Percentiles rank a stretch among this genome's conserved stretches.
These are phyloP conservation scores for Saprolegnia parasitica DNA, from an alignment of 352 stramenopile genomes.

Conservation along the genomic window DNA sequence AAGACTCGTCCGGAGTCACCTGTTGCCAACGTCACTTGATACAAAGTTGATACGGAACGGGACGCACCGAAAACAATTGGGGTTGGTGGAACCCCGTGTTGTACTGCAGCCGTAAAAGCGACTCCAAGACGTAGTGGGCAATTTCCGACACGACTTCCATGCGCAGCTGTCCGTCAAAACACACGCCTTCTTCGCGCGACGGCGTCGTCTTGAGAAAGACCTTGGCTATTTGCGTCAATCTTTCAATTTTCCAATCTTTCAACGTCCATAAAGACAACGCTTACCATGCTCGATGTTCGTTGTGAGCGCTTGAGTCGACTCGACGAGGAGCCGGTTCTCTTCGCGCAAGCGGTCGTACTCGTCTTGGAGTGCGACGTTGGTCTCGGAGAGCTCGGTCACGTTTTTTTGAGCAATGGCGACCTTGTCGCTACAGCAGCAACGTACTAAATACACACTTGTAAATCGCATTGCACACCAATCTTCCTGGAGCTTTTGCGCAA, in stretches of 20 bases:
- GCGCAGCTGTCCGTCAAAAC: constrained; percentile 55
- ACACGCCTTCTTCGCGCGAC: constrained; percentile 48
- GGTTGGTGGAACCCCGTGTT: constrained; percentile 58
- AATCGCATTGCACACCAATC: not conserved
- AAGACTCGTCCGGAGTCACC: not conserved
- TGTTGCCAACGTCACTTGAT: constrained; percentile 12
- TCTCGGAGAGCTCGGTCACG: constrained; percentile 9
- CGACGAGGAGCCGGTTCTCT: constrained; percentile 44
- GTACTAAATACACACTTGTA: not conserved
- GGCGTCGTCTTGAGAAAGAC: constrained; percentile 39
- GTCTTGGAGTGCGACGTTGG: constrained; percentile 13
- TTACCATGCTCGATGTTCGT: constrained; percentile 53
- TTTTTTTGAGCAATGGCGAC: constrained; percentile 11
- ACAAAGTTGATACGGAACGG: constrained; percentile 24
- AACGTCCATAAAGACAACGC: constrained; percentile 44
- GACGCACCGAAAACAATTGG: not conserved
- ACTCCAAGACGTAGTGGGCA: constrained; percentile 58
- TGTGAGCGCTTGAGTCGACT: constrained; percentile 48
- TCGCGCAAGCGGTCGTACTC: constrained; percentile 50
- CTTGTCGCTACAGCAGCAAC: not conserved
- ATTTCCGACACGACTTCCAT: constrained; percentile 61
- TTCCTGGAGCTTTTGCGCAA: constrained; percentile 27
- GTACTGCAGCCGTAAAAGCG: constrained; percentile 56
- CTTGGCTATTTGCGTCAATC: constrained; percentile 43
- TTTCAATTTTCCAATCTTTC: no score